Conservation (phyloP, 2,329 filamentous ascomycete species). For the Botryotinia globosa region DNA sequence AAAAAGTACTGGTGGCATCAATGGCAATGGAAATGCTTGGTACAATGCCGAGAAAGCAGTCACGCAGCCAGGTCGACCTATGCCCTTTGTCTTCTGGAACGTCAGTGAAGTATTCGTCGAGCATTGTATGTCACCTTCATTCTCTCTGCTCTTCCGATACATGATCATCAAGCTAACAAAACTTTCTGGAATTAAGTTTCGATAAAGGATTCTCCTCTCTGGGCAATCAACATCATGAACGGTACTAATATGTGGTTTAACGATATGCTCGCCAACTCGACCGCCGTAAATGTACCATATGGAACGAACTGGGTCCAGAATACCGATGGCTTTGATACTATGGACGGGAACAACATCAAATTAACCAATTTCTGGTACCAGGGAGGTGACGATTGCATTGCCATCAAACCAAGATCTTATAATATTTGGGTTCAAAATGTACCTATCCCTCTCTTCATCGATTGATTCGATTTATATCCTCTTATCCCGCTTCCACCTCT, state of each 20-base stretch:
- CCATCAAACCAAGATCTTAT: conserved; percentile 55
- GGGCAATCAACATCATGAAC: conserved; percentile 57
- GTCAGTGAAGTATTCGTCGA: conserved; percentile 52
- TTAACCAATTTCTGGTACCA: conserved; percentile 53
- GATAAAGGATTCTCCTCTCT: conserved; percentile 51
- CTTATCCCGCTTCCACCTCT: background rate
- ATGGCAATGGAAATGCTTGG: conserved; percentile 55
- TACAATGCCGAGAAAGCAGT: conserved; percentile 48
- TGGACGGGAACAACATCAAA: conserved; percentile 50
- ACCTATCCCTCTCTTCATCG: background rate
- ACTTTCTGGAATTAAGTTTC: conserved; percentile 37
- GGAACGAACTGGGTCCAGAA: conserved; percentile 55
- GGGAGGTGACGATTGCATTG: conserved; percentile 56
- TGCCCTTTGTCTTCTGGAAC: conserved; percentile 59
- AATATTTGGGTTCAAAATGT: conserved; percentile 50
- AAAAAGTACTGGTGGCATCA: conserved; percentile 50
- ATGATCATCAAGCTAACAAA: background rate
- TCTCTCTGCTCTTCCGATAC: background rate
- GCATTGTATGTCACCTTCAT: conserved; percentile 41
- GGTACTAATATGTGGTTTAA: conserved; percentile 52
- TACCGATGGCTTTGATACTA: conserved; percentile 56
- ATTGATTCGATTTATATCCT: no score
- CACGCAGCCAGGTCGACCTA: conserved; percentile 51
- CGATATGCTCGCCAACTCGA: conserved; percentile 51
- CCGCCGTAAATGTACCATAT: conserved; percentile 48